Conservation (phyloP, 1,284 basidiomycete species). For the Malassezia caprae region DNA sequence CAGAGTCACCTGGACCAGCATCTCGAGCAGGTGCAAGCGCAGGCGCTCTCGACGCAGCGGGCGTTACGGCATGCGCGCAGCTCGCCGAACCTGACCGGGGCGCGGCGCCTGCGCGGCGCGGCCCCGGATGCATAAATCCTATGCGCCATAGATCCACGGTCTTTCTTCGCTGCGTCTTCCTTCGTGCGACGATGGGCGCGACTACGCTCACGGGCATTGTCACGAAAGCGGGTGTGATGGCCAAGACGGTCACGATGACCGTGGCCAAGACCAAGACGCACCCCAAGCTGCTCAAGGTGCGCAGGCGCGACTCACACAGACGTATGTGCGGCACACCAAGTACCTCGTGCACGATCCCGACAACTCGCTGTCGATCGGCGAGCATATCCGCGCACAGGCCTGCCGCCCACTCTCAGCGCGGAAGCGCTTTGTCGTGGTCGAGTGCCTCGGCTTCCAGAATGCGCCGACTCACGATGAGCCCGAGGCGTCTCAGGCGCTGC, state of each 20-base stretch:
- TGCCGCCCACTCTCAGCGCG: slow-evolving; percentile 40
- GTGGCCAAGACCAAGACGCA: slow-evolving; percentile 34
- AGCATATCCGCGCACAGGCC: slow-evolving; percentile 35
- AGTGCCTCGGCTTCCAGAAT: slow-evolving; percentile 23
- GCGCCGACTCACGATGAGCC: background rate
- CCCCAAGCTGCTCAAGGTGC: slow-evolving; percentile 36
- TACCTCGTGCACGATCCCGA: slow-evolving; percentile 40
- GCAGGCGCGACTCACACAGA: slow-evolving; percentile 17
- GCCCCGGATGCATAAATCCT: background rate
- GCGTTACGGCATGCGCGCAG: slow-evolving; percentile 2
- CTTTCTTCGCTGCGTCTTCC: background rate
- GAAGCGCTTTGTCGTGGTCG: slow-evolving; percentile 32
- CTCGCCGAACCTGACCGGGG: background rate
- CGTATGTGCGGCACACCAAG: slow-evolving; percentile 38
- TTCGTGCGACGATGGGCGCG: slow-evolving; percentile 16
- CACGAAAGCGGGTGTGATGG: slow-evolving; percentile 42
- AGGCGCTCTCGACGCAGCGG: slow-evolving; percentile 1
- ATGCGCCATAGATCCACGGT: slow-evolving; percentile 3
- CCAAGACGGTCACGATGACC: slow-evolving; percentile 42
- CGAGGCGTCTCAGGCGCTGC: slow-evolving; percentile 13
- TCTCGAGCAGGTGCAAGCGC: background rate
- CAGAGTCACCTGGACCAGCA: background rate
- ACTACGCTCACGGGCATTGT: slow-evolving; percentile 26
- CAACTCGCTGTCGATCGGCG: slow-evolving; percentile 30
- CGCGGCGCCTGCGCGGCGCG: background rate